Evolutionary conservation across 2,329 filamentous ascomycete species (phyloP).

Genomic region (Polychaeton citri): DNA sequence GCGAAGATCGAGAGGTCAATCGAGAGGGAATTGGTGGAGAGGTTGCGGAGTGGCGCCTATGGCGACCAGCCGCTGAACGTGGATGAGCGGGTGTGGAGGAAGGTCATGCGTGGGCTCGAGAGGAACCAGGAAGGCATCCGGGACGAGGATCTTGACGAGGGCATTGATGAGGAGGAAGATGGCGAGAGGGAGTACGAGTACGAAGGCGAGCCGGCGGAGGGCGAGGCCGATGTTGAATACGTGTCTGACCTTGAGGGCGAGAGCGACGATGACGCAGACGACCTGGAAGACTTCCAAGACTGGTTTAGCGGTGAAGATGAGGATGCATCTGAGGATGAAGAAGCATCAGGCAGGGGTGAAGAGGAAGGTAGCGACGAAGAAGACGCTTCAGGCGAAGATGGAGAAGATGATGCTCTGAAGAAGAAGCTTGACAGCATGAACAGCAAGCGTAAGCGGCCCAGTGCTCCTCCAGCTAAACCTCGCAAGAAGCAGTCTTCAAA

Average conservation of each 20-base stretch:
- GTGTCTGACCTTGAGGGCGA: constrained; percentile 76
- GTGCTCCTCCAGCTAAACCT: constrained; percentile 38
- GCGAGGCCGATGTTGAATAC: constrained; percentile 73
- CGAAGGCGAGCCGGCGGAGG: constrained; percentile 37
- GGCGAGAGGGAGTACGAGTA: constrained; percentile 53
- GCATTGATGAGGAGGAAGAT: constrained; percentile 63
- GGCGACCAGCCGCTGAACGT: constrained; percentile 91
- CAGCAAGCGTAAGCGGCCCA: constrained; percentile 41
- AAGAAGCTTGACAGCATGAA: constrained; percentile 35
- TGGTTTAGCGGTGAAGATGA: constrained; percentile 65
- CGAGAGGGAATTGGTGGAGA: constrained; percentile 85
- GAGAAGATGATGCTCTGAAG: constrained; percentile 45
- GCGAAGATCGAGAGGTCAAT: constrained; percentile 94
- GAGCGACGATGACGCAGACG: constrained; percentile 51
- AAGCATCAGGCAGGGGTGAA: constrained; percentile 35
- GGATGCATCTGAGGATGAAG: constrained; percentile 39
- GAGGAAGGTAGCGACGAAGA: constrained; percentile 35
- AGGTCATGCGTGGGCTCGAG: constrained; percentile 84
- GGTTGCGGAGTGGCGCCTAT: constrained; percentile 82
- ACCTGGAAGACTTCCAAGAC: constrained; percentile 84
- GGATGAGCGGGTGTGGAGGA: constrained; percentile 92
- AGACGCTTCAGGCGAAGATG: constrained; percentile 33
- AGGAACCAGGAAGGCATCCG: constrained; percentile 67
- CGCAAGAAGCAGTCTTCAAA: constrained; percentile 43
- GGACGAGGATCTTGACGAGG: constrained; percentile 81